These are phyloP conservation scores for Corniculantispora saksenae DNA, from an alignment of 2,329 filamentous ascomycete species.

Conservation along the genomic window DNA sequence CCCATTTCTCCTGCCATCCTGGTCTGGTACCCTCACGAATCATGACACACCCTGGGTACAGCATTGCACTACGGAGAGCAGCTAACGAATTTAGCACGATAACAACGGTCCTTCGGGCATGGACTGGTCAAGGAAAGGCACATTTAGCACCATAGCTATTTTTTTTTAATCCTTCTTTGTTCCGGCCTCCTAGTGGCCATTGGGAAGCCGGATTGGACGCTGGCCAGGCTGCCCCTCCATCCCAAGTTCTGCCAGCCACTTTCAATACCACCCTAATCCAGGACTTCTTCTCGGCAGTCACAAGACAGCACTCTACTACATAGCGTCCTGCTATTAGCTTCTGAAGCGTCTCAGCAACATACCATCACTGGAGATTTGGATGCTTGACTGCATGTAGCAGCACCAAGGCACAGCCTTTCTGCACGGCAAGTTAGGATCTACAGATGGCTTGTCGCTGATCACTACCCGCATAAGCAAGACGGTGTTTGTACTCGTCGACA, in stretches of 20 bases:
- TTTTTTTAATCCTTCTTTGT: background rate
- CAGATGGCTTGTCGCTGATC: constrained; percentile 3
- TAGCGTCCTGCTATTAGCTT: too few species aligned
- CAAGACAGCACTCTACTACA: background rate
- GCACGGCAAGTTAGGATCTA: background rate
- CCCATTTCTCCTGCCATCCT: background rate
- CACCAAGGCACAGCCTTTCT: background rate
- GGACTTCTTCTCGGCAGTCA: background rate
- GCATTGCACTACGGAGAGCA: background rate
- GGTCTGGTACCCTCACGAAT: background rate
- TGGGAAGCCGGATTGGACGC: background rate
- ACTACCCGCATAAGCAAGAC: background rate
- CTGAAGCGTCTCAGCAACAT: too few species aligned
- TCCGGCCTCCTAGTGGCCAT: too few species aligned
- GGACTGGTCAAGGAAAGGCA: too few species aligned
- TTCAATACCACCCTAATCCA: background rate
- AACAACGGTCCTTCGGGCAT: background rate
- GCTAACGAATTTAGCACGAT: background rate
- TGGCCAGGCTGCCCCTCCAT: background rate
- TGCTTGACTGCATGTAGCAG: background rate
- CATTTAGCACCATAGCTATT: background rate
- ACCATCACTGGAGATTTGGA: background rate
- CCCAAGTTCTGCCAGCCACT: background rate
- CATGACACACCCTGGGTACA: background rate
- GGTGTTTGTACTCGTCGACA: background rate